Base-by-base conservation (phyloP, 495 filamentous ascomycete genomes). In the Oleoguttula mirabilis region DNA sequence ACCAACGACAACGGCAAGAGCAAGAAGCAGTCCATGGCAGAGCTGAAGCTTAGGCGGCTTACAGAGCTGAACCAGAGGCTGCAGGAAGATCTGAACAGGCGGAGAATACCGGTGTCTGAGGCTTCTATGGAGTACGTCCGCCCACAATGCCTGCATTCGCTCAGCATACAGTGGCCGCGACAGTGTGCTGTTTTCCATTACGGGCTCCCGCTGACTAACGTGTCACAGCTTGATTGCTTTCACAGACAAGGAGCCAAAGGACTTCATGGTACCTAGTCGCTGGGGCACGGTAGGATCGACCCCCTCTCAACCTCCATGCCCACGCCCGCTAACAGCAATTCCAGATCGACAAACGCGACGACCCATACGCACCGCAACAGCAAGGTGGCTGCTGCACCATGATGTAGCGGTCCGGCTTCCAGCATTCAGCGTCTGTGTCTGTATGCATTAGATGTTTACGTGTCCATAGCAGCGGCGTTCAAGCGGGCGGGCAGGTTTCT, bases 11-110 rank as follows among this genome's bases (percentile, higher is more conserved):
- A 60, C 41, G 60, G 88, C 58, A 90, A 81, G 73, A 92, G 87
- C 69, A 95, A 92, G 75, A 95, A 94, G 72, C 92, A 98, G 65
- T 92, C 84, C 63, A 94, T 96, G 77, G 92, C 90, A 36, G 90
- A 96, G 65, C 75, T 96, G 42, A 98, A 96, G 69, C 76, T 95
- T 52, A 82, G 90, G 50, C 82, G 92, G 32, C 70, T 98, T 63
- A 95, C 85, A 36, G 90, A 98, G 67, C 75, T 98, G 60, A 98
- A 96, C 71, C 78, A 80, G 54, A 78, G 92, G 51, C 71, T 98
- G 60, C 77, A 84, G 55, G 90, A 98, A 62, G 90, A 98, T 66
- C 68, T 98, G 43, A 90, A 96, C 43, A 75, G 90, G 61, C 84
- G 90, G 48, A 75, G 90, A 45, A 90, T 96, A 57, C 92, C 84